These are phyloP conservation scores for Coelastrella sp. DNA, from an alignment of 139 green algal species.

Conservation along the genomic window DNA sequence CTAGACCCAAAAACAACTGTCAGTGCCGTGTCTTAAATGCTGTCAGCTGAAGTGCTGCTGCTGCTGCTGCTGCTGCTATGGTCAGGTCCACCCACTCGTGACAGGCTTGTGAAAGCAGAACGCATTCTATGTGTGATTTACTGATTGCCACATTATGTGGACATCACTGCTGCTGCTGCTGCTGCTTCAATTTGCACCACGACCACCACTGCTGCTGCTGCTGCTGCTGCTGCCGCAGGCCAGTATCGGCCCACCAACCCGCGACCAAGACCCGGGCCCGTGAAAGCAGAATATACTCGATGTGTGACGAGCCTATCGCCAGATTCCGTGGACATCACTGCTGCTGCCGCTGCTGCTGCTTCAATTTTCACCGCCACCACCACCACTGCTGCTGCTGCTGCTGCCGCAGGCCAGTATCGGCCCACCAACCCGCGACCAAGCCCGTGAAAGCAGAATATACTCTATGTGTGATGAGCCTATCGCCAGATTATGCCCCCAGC, in stretches of 20 bases:
- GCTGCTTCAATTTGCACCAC: neutral
- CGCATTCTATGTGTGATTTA: neutral
- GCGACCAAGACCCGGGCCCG: neutral
- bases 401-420: neutral
- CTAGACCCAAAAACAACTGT: too few species aligned
- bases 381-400: neutral
- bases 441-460: neutral
- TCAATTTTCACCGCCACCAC: neutral
- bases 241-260: neutral
- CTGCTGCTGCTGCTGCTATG: neutral
- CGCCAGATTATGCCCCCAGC: constrained; percentile 48
- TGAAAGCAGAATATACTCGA: too few species aligned
- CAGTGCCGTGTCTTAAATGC: too few species aligned
- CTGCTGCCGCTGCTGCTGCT: neutral
- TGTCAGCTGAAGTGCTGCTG: too few species aligned
- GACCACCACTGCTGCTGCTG: neutral
- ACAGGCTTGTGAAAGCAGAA: neutral
- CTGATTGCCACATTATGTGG: neutral
- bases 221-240: neutral
- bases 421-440: neutral
- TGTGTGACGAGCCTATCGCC: too few species aligned
- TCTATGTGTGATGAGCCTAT: constrained; percentile 35
- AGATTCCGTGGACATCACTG: neutral
- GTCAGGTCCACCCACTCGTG: neutral
- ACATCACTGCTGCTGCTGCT: neutral